A percentile compares a stretch with the other conserved stretches of the same genome.
These are phyloP conservation scores for Psilocybe tampanensis DNA, from an alignment of 768 basidiomycete genomes.

Conservation along the genomic window DNA sequence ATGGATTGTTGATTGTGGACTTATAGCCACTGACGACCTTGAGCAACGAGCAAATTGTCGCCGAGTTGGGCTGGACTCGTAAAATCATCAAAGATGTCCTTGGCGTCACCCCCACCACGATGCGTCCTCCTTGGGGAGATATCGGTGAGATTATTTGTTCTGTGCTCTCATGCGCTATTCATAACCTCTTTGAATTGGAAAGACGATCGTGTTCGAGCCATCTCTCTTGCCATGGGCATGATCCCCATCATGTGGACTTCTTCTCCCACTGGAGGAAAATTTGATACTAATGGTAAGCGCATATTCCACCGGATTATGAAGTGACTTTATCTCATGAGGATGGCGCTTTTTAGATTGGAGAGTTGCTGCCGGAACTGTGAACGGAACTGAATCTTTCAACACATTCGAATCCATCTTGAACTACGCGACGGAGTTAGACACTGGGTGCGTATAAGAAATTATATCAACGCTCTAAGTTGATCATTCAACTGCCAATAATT, in stretches of 20 bases:
- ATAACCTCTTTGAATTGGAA: slow-evolving; percentile 5
- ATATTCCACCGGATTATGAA: background rate
- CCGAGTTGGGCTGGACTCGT: slow-evolving; percentile 92
- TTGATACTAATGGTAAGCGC: slow-evolving; percentile 73
- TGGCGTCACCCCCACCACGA: slow-evolving; percentile 76
- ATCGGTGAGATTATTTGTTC: slow-evolving; percentile 47
- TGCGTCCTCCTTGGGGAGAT: slow-evolving; percentile 85
- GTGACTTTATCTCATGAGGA: background rate
- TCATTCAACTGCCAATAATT: slow-evolving; percentile 1
- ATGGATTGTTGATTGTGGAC: too few species aligned
- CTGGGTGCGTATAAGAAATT: too few species aligned
- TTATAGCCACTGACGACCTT: slow-evolving; percentile 63
- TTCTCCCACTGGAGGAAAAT: slow-evolving; percentile 51
- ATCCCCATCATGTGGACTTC: slow-evolving; percentile 90
- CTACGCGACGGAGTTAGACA: slow-evolving; percentile 61
- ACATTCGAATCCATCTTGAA: slow-evolving; percentile 76
- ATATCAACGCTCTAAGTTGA: too few species aligned
- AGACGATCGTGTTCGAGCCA: slow-evolving; percentile 93
- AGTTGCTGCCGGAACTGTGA: slow-evolving; percentile 76
- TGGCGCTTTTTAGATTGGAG: slow-evolving; percentile 70
- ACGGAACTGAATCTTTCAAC: slow-evolving; percentile 62
- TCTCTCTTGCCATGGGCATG: slow-evolving; percentile 89
- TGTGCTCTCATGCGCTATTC: background rate
- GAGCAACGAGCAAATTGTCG: slow-evolving; percentile 84
- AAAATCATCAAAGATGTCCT: slow-evolving; percentile 78